Conservation (phyloP, 163 green algal species). For the Prototheca wickerhamii region DNA sequence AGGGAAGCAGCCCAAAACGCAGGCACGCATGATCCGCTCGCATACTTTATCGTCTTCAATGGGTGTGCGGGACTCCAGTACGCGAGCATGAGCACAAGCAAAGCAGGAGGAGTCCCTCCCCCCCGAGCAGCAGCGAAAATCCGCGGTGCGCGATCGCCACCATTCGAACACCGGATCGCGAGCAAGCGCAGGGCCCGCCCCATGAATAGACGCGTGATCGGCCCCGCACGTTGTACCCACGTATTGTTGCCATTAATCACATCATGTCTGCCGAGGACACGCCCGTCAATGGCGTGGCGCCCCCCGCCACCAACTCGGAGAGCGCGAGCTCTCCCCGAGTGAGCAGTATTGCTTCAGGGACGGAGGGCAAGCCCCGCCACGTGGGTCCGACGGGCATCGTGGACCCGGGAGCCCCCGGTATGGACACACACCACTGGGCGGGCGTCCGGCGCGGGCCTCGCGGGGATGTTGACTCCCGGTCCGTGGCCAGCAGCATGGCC, state of each 20-base stretch:
- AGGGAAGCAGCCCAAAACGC: too few relatives aligned
- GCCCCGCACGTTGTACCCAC: background rate
- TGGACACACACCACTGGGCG: conserved; percentile 25
- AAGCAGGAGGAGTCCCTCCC: too few relatives aligned
- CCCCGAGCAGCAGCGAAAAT: background rate
- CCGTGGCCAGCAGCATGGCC: conserved; percentile 15
- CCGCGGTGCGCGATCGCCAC: background rate
- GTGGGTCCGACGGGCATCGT: background rate
- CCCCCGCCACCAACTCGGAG: background rate
- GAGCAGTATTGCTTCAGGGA: background rate
- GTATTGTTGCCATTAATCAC: background rate
- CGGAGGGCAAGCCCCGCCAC: background rate
- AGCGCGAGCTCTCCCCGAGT: conserved; percentile 1
- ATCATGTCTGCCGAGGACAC: background rate
- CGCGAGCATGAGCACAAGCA: too few relatives aligned
- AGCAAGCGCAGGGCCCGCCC: too few relatives aligned
- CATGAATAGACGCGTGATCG: too few relatives aligned
- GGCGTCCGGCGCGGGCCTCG: conserved; percentile 5
- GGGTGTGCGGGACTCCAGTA: too few relatives aligned
- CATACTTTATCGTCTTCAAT: too few relatives aligned
- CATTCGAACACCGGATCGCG: background rate
- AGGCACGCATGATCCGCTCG: too few relatives aligned
- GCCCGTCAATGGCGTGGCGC: background rate
- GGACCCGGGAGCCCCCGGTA: conserved; percentile 4
- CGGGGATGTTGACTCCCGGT: conserved; percentile 10